Evolutionary conservation across 2,329 filamentous ascomycete species (phyloP), one percentile per base, ranked within the genome.

Genomic region (Talaromyces sp.): DNA sequence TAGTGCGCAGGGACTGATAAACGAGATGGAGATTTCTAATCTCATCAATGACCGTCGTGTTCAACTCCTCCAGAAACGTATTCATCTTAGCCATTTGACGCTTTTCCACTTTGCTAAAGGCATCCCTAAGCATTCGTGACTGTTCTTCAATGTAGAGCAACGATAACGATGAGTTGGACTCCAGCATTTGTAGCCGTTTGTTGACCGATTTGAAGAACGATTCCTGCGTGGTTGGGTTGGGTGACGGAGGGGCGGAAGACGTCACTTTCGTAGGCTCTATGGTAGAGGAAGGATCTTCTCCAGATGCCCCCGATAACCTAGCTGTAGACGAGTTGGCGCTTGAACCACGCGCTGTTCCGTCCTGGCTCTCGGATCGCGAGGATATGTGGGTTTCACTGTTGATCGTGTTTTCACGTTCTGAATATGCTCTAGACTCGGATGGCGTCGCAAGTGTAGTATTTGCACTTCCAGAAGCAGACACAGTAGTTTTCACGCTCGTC

Each of bases 121-220:
- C 92, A 69, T 97, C 92, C 56, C 94, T 90, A 45, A 98, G 83
- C 68, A 96, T 92, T 58, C 89, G 90, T 3, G 94, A 97, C 75
- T 98, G 95, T 66, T 97, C 93, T 79, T 98, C 94, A 66, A 99
- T 96, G 73, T 99, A 99, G 72, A 97, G 91, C 9, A 98, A 82
- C 0, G 93, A 97, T 11, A 98, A 83, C 0, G 94, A 96, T 11
- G 93, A 92, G 75, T 98, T 99, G 16, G 91, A 87, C 77, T 99
- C 95, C 8, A 98, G 87, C 71, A 93, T 89, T 69, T 94, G 91
- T 4, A 99, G 84, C 1, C 95, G 91, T 77, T 98, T 98, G 68
- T 93, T 92, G 9, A 98, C 90, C 3, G 93, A 92, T 76, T 98
- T 98, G 85, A 97, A 99, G 78, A 99, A 98, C 1, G 91, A 95